Conservation (phyloP, 2,329 filamentous ascomycete species). For the Salinomyces thailandicus region DNA sequence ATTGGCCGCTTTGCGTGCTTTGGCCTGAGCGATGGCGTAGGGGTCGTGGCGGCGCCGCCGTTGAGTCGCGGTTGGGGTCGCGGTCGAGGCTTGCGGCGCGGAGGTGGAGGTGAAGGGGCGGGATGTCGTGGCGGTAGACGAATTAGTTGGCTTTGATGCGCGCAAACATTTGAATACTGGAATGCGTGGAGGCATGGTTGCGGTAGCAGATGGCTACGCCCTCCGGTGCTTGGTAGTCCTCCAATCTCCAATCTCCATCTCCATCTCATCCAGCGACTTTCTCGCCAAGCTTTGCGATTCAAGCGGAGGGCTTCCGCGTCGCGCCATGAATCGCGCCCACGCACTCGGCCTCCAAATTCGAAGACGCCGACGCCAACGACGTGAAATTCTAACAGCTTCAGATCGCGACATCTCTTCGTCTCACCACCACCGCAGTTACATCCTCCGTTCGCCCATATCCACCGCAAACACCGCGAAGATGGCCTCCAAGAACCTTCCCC, state of each 20-base stretch:
- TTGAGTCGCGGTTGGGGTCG: slow-evolving; percentile 46
- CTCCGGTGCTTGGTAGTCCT: not conserved
- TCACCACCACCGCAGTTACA: slow-evolving; percentile 1
- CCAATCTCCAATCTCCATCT: not conserved
- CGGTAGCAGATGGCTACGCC: slow-evolving; percentile 3
- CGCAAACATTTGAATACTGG: slow-evolving; percentile 32
- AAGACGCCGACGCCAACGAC: slow-evolving; percentile 5
- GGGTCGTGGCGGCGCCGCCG: slow-evolving; percentile 63
- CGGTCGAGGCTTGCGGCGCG: slow-evolving; percentile 46
- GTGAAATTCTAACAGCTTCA: slow-evolving; percentile 21
- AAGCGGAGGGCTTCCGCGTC: not conserved
- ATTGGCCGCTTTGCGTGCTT: slow-evolving; percentile 76
- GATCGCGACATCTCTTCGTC: slow-evolving; percentile 4
- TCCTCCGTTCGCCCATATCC: not conserved
- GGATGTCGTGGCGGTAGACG: slow-evolving; percentile 41
- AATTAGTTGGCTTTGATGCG: not conserved
- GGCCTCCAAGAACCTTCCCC: slow-evolving; percentile 88
- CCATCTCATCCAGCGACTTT: not conserved
- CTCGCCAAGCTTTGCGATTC: not conserved
- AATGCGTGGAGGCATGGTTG: slow-evolving; percentile 39
- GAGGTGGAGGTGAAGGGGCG: slow-evolving; percentile 53
- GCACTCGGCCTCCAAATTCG: slow-evolving; percentile 6
- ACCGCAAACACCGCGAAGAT: slow-evolving; percentile 53
- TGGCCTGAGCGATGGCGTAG: slow-evolving; percentile 68
- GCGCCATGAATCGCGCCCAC: slow-evolving; percentile 5